Evolutionary conservation across 2,329 filamentous ascomycete species (phyloP), one percentile per base, ranked within the genome.

Genomic region (Aspergillus quadrilineatus): DNA sequence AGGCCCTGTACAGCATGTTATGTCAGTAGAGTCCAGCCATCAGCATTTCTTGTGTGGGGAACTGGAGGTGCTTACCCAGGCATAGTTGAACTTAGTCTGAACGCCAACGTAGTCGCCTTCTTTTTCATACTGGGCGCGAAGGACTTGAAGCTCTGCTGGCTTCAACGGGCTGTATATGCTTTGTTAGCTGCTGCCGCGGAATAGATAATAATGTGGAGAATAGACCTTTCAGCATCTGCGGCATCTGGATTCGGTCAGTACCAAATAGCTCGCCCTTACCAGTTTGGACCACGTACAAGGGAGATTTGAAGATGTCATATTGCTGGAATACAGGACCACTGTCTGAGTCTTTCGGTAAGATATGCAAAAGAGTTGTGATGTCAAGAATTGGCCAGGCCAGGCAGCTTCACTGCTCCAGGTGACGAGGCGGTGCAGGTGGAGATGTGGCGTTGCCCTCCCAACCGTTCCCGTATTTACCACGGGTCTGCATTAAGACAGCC

Each of bases 11-110:
- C 37, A 17, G 41, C 15, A 43, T 43, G 15, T 26, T 43, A 43
- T 45, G 42, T 47, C 12, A 53, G 43, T 30, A 22, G n/a, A 22
- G n/a, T 37, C 42, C 22, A 37, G 28, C 2, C 9, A 34, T 26
- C 14, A 10, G 12, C 17, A 17, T 41, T 6, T 30, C 6, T 17
- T 36, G 5, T 50, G 28, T 14, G 28, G 48, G 29, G 37, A 22
- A 37, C 39, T 3, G 17, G 5, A 28, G 22, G 36, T 36, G 65
- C 80, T 56, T 85, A 96, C 92, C 94, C 94, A 99, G 72, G 94
- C 93, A 75, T 93, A 97, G 85, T 99, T 99, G 85, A 99, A 99
- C 74, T 97, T 97, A 60, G 94, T 99, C 77, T 99, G 94, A 41
- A 99, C 85, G 58, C 93, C 92, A 59, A 96, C 93, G 80, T 96